A percentile compares a stretch with the other conserved stretches of the same genome.
phyloP scores from a whole-genome alignment of 108 stramenopile genomes.

The Conticribra guillardii region DNA sequence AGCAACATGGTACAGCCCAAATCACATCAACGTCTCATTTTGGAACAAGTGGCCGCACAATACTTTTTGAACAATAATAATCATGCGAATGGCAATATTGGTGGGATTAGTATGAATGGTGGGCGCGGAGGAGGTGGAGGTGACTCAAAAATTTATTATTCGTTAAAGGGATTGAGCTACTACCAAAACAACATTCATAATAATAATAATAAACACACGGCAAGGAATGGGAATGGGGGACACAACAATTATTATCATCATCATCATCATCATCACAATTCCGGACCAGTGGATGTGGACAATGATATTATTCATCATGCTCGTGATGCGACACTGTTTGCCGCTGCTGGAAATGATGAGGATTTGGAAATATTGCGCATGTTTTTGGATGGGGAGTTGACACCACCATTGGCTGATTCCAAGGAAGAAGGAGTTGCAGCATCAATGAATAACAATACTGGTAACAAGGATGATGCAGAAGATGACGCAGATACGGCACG shows the following conservation, averaged over 20 bases:
- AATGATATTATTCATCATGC: background rate
- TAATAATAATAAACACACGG: too few relatives aligned
- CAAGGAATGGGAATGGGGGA: too few relatives aligned
- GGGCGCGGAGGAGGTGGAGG: background rate
- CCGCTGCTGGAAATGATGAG: background rate
- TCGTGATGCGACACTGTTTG: background rate
- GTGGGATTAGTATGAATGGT: background rate
- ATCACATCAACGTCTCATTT: conserved; percentile 31
- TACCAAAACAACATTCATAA: too few relatives aligned
- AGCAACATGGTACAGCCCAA: conserved; percentile 17
- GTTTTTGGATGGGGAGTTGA: background rate
- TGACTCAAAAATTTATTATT: too few relatives aligned
- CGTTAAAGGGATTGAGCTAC: too few relatives aligned
- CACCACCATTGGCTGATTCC: background rate
- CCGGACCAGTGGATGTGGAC: background rate
- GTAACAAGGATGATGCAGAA: background rate
- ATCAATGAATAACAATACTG: background rate
- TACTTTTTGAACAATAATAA: conserved; percentile 20
- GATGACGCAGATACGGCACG: too few relatives aligned
- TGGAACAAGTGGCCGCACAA: conserved; percentile 37
- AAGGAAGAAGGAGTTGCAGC: background rate
- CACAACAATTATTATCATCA: too few relatives aligned
- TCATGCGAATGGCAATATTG: background rate
- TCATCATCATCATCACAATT: background rate
- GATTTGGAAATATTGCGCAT: background rate